Percentiles rank a stretch among this genome's conserved stretches.
These are phyloP conservation scores for Friedmanniomyces endolithicus DNA, from an alignment of 495 filamentous ascomycete species.

Conservation along the genomic window DNA sequence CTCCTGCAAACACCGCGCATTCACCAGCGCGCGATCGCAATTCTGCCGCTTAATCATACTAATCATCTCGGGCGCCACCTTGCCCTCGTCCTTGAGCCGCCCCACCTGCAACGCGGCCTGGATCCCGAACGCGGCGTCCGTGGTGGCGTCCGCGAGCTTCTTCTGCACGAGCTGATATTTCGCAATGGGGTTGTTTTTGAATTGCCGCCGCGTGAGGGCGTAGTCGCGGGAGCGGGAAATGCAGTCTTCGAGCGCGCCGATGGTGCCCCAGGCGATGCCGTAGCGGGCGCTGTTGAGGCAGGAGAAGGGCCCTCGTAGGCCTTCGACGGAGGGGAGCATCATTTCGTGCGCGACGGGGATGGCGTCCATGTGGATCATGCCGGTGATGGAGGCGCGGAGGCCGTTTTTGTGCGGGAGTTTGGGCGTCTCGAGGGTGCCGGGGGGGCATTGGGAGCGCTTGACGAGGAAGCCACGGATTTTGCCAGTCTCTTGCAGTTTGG, in stretches of 20 bases:
- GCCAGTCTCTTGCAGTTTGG: constrained; percentile 75
- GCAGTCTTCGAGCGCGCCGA: constrained; percentile 89
- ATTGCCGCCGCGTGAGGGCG: constrained; percentile 83
- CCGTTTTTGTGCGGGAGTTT: constrained; percentile 91
- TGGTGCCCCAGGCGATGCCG: constrained; percentile 86
- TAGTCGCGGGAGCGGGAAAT: constrained; percentile 70
- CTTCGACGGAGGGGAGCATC: constrained; percentile 88
- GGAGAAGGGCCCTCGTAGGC: constrained; percentile 76
- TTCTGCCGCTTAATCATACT: constrained; percentile 98
- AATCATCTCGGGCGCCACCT: constrained; percentile 89
- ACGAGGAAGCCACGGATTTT: constrained; percentile 94
- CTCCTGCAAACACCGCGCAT: constrained; percentile 73
- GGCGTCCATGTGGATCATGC: constrained; percentile 92
- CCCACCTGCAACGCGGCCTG: constrained; percentile 82
- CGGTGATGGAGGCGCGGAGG: constrained; percentile 82
- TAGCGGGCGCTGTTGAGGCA: constrained; percentile 87
- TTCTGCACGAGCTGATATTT: constrained; percentile 99
- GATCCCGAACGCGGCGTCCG: constrained; percentile 81
- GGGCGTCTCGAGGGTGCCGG: constrained; percentile 84
- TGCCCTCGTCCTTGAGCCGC: constrained; percentile 80
- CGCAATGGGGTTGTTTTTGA: constrained; percentile 88
- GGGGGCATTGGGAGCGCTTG: constrained; percentile 65
- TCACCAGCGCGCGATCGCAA: constrained; percentile 76
- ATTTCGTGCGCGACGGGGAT: constrained; percentile 82
- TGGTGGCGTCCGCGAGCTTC: constrained; percentile 85